Percentiles rank a stretch among this genome's conserved stretches.
Evolutionary conservation across 192 early-diverging fungal genomes (phyloP).

Genomic region (Lobosporangium transversale): DNA sequence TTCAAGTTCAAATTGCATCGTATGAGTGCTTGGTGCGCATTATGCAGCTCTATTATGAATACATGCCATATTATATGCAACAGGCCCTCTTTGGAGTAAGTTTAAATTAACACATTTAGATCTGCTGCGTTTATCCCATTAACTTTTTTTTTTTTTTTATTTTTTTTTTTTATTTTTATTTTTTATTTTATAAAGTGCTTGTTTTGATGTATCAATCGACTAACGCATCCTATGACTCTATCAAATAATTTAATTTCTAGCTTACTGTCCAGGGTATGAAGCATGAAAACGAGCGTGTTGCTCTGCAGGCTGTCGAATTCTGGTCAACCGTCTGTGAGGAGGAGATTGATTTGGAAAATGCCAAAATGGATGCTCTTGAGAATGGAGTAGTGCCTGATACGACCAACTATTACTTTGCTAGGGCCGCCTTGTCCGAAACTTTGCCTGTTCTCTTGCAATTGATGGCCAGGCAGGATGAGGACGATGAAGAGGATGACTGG

Average conservation of each 20-base stretch:
- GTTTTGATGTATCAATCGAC: constrained; percentile 1
- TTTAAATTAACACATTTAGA: constrained; percentile 2
- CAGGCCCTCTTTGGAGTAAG: constrained; percentile 92
- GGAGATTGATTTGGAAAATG: constrained; percentile 80
- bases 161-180: background rate
- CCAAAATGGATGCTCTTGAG: constrained; percentile 68
- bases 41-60: constrained; percentile 96
- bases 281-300: constrained; percentile 86
- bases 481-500: constrained; percentile 99
- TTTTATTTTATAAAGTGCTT: background rate
- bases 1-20: constrained; percentile 83
- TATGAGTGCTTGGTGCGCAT: constrained; percentile 98
- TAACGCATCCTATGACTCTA: too few relatives aligned
- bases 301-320: constrained; percentile 98
- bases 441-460: constrained; percentile 86
- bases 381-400: constrained; percentile 59
- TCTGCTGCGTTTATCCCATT: too few relatives aligned
- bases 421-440: constrained; percentile 79
- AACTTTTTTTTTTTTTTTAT: background rate
- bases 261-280: constrained; percentile 95
- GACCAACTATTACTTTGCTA: constrained; percentile 80
- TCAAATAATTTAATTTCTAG: too few relatives aligned
- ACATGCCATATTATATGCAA: constrained; percentile 97
- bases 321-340: constrained; percentile 99
- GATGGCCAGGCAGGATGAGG: constrained; percentile 97